Evolutionary conservation across 352 stramenopile genomes (phyloP).

Genomic region (Globisporangium orthogonon): DNA sequence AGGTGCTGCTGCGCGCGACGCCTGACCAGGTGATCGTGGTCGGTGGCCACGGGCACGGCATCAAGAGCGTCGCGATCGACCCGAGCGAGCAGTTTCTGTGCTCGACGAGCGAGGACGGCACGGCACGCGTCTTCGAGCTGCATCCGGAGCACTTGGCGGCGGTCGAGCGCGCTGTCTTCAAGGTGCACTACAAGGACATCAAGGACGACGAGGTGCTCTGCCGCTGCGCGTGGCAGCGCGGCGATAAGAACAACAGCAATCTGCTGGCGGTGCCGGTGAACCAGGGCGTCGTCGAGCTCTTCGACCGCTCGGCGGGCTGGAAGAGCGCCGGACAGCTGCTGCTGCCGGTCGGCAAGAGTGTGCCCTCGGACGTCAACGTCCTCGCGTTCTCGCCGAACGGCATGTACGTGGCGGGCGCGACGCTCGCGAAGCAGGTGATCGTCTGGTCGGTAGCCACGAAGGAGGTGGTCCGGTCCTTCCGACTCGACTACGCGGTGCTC

Average conservation of each 20-base stretch:
- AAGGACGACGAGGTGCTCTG: slow-evolving; percentile 55
- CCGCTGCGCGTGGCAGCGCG: slow-evolving; percentile 59
- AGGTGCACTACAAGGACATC: slow-evolving; percentile 53
- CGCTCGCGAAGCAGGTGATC: slow-evolving; percentile 65
- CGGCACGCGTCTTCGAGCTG: slow-evolving; percentile 61
- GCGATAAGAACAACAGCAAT: slow-evolving; percentile 4
- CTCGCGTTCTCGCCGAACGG: slow-evolving; percentile 77
- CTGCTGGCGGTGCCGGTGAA: slow-evolving; percentile 60
- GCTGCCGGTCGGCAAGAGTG: slow-evolving; percentile 54
- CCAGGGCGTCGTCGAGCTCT: slow-evolving; percentile 66
- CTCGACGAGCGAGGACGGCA: slow-evolving; percentile 59
- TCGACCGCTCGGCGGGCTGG: slow-evolving; percentile 37
- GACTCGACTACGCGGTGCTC: slow-evolving; percentile 47
- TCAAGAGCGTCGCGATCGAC: slow-evolving; percentile 74
- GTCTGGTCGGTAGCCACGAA: slow-evolving; percentile 55
- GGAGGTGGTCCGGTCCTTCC: slow-evolving; percentile 48
- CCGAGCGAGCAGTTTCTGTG: slow-evolving; percentile 56
- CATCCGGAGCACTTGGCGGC: slow-evolving; percentile 31
- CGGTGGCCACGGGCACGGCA: slow-evolving; percentile 49
- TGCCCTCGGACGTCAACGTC: slow-evolving; percentile 54
- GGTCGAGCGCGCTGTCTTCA: slow-evolving; percentile 38
- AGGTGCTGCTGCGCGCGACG: slow-evolving; percentile 48
- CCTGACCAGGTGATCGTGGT: slow-evolving; percentile 58
- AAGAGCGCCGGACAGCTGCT: slow-evolving; percentile 28
- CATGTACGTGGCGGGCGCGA: slow-evolving; percentile 60